Evolutionary conservation across 345 rosid genomes (phyloP).

Genomic region (Lepidium didymum): DNA sequence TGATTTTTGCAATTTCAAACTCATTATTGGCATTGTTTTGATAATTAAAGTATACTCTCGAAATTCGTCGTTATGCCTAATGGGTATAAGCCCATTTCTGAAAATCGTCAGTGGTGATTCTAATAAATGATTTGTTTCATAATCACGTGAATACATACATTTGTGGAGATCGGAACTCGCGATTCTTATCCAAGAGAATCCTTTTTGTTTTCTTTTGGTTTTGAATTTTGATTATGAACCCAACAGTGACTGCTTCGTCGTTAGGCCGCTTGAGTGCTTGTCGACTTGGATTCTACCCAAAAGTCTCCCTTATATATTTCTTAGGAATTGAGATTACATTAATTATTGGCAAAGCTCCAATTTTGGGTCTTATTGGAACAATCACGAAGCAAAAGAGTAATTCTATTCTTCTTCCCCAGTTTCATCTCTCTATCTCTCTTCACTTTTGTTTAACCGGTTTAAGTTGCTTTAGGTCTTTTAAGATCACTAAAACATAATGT

Average conservation of each 20-base stretch:
- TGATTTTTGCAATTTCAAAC: too few relatives aligned
- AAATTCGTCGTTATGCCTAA: too few relatives aligned
- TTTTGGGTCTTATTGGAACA: background rate
- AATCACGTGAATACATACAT: constrained; percentile 2
- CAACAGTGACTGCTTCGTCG: constrained; percentile 19
- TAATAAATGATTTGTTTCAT: background rate
- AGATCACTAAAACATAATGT: background rate
- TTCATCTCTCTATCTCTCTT: background rate
- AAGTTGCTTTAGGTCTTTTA: background rate
- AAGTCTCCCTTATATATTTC: background rate
- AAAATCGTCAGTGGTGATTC: background rate
- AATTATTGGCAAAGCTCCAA: background rate
- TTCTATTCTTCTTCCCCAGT: constrained; percentile 4
- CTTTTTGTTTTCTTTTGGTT: background rate
- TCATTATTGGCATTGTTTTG: too few relatives aligned
- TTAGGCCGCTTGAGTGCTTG: constrained; percentile 6
- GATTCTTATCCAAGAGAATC: constrained; percentile 13
- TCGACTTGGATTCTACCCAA: constrained; percentile 9
- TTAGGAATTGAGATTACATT: background rate
- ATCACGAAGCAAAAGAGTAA: constrained; percentile 11
- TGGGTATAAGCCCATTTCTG: background rate
- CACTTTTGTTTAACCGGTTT: background rate
- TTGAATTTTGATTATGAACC: constrained; percentile 17
- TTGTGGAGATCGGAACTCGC: constrained; percentile 3
- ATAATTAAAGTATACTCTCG: too few relatives aligned